Percentiles rank a stretch among this genome's conserved stretches.
phyloP scores from a whole-genome alignment of 352 stramenopile species.

The Phytophthora ohioensis region DNA sequence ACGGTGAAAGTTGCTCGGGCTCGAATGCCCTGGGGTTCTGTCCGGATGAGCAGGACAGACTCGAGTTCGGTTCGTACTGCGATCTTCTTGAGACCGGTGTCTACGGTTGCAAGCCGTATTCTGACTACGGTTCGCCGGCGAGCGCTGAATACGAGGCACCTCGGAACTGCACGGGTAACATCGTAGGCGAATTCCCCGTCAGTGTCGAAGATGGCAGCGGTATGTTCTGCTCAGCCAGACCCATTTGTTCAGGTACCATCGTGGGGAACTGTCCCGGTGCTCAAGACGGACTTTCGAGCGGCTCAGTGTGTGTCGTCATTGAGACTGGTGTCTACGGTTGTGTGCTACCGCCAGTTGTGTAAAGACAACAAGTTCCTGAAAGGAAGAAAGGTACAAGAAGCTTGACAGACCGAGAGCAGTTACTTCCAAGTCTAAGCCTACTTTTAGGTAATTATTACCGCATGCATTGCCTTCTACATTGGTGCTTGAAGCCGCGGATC shows the following conservation, averaged over 20 bases:
- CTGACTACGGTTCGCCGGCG: background rate
- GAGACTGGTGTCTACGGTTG: conserved; percentile 38
- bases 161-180: conserved; percentile 28
- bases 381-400: too few species aligned
- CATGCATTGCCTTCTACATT: too few species aligned
- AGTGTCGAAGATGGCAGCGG: conserved; percentile 17
- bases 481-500: too few species aligned
- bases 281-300: conserved; percentile 15
- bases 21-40: conserved; percentile 19
- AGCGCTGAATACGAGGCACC: conserved; percentile 24
- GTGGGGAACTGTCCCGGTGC: conserved; percentile 21
- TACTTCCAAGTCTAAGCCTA: too few species aligned
- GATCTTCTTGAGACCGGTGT: conserved; percentile 15
- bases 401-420: too few species aligned
- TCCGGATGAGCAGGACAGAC: conserved; percentile 12
- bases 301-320: conserved; percentile 33
- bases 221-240: conserved; percentile 18
- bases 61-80: conserved; percentile 40
- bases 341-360: background rate
- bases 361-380: too few species aligned
- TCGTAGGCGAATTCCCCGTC: conserved; percentile 22
- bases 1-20: conserved; percentile 23
- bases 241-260: conserved; percentile 23
- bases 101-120: conserved; percentile 25
- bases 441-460: too few species aligned